Conservation (phyloP, 345 rosid species). For the Hevea brasiliensis region DNA sequence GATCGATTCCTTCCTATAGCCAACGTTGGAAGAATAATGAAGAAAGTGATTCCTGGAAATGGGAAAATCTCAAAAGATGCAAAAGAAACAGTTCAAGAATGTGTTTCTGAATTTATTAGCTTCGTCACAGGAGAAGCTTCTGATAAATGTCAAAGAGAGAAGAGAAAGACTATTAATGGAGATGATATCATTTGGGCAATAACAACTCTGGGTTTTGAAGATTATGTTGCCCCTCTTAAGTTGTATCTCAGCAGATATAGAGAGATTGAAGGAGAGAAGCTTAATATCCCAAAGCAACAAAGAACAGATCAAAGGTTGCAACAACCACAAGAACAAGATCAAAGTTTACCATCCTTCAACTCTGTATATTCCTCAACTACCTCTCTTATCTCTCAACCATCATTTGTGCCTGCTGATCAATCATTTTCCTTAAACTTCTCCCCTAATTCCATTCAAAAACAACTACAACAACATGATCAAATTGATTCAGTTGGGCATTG, state of each 20-base stretch:
- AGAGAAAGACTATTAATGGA: constrained; percentile 22
- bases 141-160: constrained; percentile 24
- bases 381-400: constrained; percentile 42
- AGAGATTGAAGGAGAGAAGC: constrained; percentile 21
- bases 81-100: constrained; percentile 18
- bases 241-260: constrained; percentile 16
- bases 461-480: constrained; percentile 62
- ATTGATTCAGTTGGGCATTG: constrained; percentile 51
- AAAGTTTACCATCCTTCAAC: constrained; percentile 31
- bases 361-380: constrained; percentile 45
- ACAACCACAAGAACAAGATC: constrained; percentile 39
- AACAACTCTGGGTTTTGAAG: constrained; percentile 25
- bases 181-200: constrained; percentile 24
- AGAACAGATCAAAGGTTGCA: constrained; percentile 15
- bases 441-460: constrained; percentile 56
- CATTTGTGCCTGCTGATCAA: constrained; percentile 40
- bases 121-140: constrained; percentile 22
- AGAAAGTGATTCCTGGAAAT: constrained; percentile 18
- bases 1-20: constrained; percentile 22
- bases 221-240: constrained; percentile 15
- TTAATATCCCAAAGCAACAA: constrained; percentile 19
- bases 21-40: constrained; percentile 27
- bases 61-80: constrained; percentile 26
- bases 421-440: constrained; percentile 57
- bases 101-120: constrained; percentile 28